Evolutionary conservation across 768 basidiomycete species (phyloP).

Genomic region (Naganishia friedmannii): DNA sequence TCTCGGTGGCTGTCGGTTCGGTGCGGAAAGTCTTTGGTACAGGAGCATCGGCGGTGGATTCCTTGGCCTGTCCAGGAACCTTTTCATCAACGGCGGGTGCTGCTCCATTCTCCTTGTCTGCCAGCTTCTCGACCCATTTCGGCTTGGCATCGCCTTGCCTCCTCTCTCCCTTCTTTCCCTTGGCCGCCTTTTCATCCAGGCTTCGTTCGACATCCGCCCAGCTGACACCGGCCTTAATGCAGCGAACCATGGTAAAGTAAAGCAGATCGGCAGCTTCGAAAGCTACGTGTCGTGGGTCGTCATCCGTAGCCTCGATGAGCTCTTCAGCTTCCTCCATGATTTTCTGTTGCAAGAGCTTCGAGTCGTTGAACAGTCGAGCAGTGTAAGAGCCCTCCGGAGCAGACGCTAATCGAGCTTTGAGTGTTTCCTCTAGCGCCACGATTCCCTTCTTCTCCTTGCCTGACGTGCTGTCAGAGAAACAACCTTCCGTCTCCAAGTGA

Average conservation of each 20-base stretch:
- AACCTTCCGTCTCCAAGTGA: conserved; percentile 79
- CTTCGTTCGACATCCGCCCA: conserved; percentile 78
- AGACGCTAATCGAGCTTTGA: conserved; percentile 66
- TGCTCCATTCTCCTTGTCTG: conserved; percentile 33
- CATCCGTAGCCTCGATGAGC: conserved; percentile 69
- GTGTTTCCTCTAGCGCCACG: conserved; percentile 72
- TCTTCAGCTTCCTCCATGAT: conserved; percentile 99
- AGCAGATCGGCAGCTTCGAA: conserved; percentile 94
- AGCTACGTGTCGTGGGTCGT: conserved; percentile 67
- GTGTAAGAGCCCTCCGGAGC: conserved; percentile 94
- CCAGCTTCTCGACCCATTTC: conserved; percentile 60
- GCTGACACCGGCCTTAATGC: conserved; percentile 74
- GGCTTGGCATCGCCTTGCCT: conserved; percentile 89
- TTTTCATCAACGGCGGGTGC: conserved; percentile 30
- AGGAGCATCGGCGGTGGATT: conserved; percentile 46
- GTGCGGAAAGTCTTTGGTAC: conserved; percentile 46
- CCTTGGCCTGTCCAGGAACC: conserved; percentile 37
- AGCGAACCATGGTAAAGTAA: conserved; percentile 86
- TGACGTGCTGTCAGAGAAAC: conserved; percentile 58
- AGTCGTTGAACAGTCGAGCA: conserved; percentile 74
- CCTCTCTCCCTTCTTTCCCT: conserved; percentile 79
- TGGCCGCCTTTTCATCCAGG: conserved; percentile 78
- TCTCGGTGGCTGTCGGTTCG: conserved; percentile 27
- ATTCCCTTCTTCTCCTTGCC: conserved; percentile 63
- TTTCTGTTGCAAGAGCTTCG: conserved; percentile 79